phyloP scores from a whole-genome alignment of 495 filamentous ascomycete genomes.

The Daldinia vernicosa region DNA sequence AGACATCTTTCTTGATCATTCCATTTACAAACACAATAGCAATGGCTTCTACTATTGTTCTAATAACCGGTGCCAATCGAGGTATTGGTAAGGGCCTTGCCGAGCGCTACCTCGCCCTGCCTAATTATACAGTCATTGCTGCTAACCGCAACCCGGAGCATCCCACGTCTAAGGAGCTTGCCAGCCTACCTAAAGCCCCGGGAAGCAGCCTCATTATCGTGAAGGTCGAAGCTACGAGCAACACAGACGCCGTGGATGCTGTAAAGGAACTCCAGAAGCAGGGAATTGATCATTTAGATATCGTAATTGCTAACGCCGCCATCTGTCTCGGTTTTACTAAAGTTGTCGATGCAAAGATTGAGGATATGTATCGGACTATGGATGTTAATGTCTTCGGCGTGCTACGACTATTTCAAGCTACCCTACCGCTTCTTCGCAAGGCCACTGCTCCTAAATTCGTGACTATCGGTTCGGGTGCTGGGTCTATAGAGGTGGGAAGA shows the following conservation, averaged over 20 bases:
- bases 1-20: not conserved
- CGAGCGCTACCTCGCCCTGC: conserved; percentile 37
- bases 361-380: not conserved
- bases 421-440: not conserved
- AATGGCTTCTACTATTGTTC: not conserved
- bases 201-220: conserved; percentile 1
- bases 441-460: conserved; percentile 3
- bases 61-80: conserved; percentile 46
- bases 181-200: not conserved
- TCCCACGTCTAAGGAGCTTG: not conserved
- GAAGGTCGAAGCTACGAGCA: conserved; percentile 4
- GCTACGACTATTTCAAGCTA: conserved; percentile 20
- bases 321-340: not conserved
- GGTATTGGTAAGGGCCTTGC: conserved; percentile 45
- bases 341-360: not conserved
- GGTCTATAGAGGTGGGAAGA: not conserved
- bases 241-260: not conserved
- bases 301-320: conserved; percentile 16
- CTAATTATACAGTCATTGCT: conserved; percentile 48
- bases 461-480: conserved; percentile 7
- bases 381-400: conserved; percentile 7
- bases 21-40: not conserved
- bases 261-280: conserved; percentile 1
- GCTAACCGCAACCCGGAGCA: conserved; percentile 44
- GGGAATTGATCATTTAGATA: conserved; percentile 12